These are phyloP conservation scores for Boletales sp. DNA, from an alignment of 768 basidiomycete species.

Conservation along the genomic window DNA sequence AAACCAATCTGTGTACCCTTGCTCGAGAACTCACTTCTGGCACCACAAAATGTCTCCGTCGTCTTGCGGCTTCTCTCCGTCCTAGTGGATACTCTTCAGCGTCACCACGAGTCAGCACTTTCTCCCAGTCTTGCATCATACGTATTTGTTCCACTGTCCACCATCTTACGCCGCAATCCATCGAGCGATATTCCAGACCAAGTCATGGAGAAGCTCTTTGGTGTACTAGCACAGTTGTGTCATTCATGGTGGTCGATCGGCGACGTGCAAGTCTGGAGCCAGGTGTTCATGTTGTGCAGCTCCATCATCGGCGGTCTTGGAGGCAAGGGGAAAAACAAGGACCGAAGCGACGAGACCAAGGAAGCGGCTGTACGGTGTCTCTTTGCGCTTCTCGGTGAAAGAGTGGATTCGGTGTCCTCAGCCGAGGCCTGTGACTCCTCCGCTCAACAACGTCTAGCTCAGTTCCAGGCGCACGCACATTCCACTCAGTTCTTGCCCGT, in stretches of 20 bases:
- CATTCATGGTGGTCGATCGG: conserved; percentile 85
- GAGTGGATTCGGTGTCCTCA: conserved; percentile 39
- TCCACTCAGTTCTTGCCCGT: conserved; percentile 62
- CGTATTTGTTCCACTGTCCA: conserved; percentile 82
- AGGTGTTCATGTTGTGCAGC: conserved; percentile 74
- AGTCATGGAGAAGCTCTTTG: conserved; percentile 70
- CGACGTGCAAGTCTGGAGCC: conserved; percentile 74
- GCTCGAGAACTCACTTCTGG: conserved; percentile 64
- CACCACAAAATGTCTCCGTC: conserved; percentile 46
- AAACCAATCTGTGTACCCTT: conserved; percentile 82
- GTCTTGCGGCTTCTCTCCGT: conserved; percentile 52
- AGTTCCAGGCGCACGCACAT: conserved; percentile 38
- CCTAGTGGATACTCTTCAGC: conserved; percentile 47
- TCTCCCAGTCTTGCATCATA: conserved; percentile 71
- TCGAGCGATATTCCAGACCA: conserved; percentile 71
- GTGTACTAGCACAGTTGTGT: conserved; percentile 54
- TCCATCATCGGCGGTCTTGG: conserved; percentile 64
- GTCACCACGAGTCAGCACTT: conserved; percentile 41
- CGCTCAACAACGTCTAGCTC: conserved; percentile 33
- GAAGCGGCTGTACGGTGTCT: conserved; percentile 71
- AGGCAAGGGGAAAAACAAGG: conserved; percentile 62
- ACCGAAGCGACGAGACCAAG: conserved; percentile 79
- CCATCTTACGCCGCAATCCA: conserved; percentile 74
- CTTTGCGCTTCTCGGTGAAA: conserved; percentile 54
- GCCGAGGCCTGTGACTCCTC: conserved; percentile 22